Base-by-base conservation (phyloP, 148 eudicot species). In the Cornus suecica region DNA sequence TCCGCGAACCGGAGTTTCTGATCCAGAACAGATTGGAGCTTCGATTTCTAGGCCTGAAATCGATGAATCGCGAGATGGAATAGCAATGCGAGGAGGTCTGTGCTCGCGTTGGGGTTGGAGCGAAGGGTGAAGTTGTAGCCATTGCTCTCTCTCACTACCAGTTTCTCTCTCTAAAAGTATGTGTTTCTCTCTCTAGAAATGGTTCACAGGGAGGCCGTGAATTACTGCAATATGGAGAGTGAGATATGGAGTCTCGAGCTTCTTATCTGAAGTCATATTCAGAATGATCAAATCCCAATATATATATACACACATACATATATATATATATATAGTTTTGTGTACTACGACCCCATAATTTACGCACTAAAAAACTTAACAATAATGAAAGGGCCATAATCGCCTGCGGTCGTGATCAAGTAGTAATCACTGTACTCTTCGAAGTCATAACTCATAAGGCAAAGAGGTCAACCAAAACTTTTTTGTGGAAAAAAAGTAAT, bases 61-160 rank as follows among this genome's bases (percentile, higher is more conserved):
- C 80, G 70, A 83, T 69, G 30, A 81, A 78, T 37, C 82, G 72
- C 0, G 87, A 71, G 42, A 81, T 67, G 15, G 85, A 75, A 74
- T 72, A 72, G 31, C 81, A 78, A 72, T 66, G 69, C 6, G 80
- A 84, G 25, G 58, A 63, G 25, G 64, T 28, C 52, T 48, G n/a
- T 24, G 77, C 8, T 0, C 65, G 16, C 23, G 32, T 31, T 27
- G 78, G 72, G 64, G 71, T 29, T 37, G 65, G 70, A 41, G 77
- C 20, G 75, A 74, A 60, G 10, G 79, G 23, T 20, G 83, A 76
- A 78, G 78, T n/a, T n/a, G n/a, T 63, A 61, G 88, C 83, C 89
- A 90, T 87, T 11, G 16, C 42, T 42, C 41, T 41, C 34, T 64
- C n/a, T 37, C 65, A 1, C 67, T 32, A 63, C n/a, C n/a, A n/a